Evolutionary conservation across 2,329 filamentous ascomycete genomes (phyloP).

Genomic region (Nectriaceae sp.): DNA sequence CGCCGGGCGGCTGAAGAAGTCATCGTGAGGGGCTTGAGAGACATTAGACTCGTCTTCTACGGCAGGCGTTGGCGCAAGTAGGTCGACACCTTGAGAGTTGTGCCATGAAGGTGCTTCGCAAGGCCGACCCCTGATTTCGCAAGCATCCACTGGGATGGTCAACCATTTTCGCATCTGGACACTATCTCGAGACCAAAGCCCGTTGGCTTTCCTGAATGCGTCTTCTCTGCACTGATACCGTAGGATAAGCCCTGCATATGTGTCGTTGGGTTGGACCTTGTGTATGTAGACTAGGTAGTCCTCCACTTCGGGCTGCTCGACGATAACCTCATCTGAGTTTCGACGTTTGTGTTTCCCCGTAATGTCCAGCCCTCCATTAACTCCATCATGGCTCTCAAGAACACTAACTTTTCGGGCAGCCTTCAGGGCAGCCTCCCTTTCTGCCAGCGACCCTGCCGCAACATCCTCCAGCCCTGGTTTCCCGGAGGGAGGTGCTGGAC

Average conservation of each 20-base stretch:
- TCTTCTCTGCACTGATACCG: constrained; percentile 86
- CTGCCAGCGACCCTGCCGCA: constrained; percentile 54
- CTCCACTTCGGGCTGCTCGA: constrained; percentile 59
- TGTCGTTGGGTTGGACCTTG: constrained; percentile 79
- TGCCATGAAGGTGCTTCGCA: constrained; percentile 54
- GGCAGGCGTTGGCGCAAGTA: constrained; percentile 51
- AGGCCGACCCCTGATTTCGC: constrained; percentile 75
- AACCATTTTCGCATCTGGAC: constrained; percentile 83
- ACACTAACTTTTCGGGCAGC: constrained; percentile 60
- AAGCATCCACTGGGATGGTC: constrained; percentile 85
- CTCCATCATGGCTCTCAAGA: constrained; percentile 61
- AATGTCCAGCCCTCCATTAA: constrained; percentile 59
- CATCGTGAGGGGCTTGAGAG: constrained; percentile 35
- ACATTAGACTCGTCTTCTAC: constrained; percentile 27
- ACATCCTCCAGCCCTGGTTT: constrained; percentile 48
- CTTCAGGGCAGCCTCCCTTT: constrained; percentile 56
- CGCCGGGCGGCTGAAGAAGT: constrained; percentile 43
- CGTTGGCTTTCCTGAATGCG: constrained; percentile 82
- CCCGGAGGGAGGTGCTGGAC: constrained; percentile 47
- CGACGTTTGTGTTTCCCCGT: constrained; percentile 63
- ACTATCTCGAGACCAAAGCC: constrained; percentile 92
- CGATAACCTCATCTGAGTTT: constrained; percentile 64
- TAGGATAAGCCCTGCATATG: constrained; percentile 86
- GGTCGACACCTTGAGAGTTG: constrained; percentile 46
- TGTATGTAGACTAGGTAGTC: constrained; percentile 91